phyloP scores from a whole-genome alignment of 1,284 basidiomycete species.

The Fomitopsis schrenkii region DNA sequence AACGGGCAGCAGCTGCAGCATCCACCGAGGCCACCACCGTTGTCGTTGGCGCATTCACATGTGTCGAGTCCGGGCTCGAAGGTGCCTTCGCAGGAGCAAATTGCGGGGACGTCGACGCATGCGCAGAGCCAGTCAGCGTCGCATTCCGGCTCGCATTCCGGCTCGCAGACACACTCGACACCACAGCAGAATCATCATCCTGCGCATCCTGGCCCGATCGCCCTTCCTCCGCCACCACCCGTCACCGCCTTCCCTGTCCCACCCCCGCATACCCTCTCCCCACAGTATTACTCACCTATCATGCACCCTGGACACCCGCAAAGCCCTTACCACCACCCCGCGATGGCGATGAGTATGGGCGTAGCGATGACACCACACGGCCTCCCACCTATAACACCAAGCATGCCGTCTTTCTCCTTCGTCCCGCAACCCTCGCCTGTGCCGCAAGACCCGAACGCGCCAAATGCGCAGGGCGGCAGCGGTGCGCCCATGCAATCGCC shows the following conservation, averaged over 20 bases:
- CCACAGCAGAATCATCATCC: conserved; percentile 41
- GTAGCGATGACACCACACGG: conserved; percentile 60
- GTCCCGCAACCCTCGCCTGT: conserved; percentile 38
- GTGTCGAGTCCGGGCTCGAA: background rate
- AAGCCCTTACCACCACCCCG: conserved; percentile 31
- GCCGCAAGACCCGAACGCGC: conserved; percentile 6
- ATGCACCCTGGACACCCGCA: conserved; percentile 22
- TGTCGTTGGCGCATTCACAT: conserved; percentile 2
- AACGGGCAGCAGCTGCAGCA: background rate
- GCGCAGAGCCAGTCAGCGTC: conserved; percentile 5
- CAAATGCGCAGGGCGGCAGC: conserved; percentile 9
- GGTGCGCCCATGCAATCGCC: conserved; percentile 7
- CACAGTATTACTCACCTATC: conserved; percentile 25
- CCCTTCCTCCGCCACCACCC: conserved; percentile 55
- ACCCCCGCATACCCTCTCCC: conserved; percentile 29
- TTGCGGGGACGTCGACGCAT: background rate
- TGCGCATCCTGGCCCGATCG: conserved; percentile 66
- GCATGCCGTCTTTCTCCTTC: conserved; percentile 77
- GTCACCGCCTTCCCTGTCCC: conserved; percentile 39
- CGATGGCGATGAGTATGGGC: conserved; percentile 21
- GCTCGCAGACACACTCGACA: conserved; percentile 3
- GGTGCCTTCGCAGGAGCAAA: background rate
- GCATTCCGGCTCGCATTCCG: conserved; percentile 5
- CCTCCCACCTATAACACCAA: conserved; percentile 71
- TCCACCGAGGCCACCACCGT: background rate